phyloP scores from a whole-genome alignment of 164 flowering plant species.

The Platanus orientalis region DNA sequence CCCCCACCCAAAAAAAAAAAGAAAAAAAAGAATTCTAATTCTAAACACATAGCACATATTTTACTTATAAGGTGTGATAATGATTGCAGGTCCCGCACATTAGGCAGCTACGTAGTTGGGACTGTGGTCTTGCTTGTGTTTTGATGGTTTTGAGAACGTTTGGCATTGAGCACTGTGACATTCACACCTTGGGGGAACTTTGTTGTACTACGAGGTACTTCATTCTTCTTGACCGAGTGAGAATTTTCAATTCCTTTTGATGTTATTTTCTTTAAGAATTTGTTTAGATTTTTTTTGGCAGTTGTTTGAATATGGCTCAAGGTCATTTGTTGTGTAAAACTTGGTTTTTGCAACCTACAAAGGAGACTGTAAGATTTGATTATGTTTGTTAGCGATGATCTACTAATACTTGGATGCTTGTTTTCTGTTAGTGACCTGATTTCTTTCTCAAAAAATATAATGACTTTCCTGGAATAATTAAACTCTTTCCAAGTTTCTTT shows the following conservation, averaged over 20 bases:
- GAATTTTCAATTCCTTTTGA: not conserved
- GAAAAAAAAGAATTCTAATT: not conserved
- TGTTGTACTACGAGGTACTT: conserved; percentile 77
- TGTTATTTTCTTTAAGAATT: not conserved
- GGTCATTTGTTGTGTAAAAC: no score
- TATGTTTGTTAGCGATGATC: no score
- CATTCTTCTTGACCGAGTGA: not conserved
- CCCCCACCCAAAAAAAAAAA: no score
- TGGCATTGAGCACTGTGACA: conserved; percentile 45
- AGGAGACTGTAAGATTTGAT: no score
- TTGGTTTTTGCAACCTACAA: no score
- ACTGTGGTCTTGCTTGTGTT: conserved; percentile 97
- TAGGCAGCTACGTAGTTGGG: conserved; percentile 78
- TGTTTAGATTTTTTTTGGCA: not conserved
- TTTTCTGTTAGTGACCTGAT: no score
- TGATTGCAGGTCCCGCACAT: conserved; percentile 75
- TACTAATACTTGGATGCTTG: no score
- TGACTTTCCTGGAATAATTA: no score
- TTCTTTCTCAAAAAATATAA: no score
- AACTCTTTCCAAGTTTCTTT: no score
- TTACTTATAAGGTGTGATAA: not conserved
- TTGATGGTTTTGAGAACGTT: conserved; percentile 76
- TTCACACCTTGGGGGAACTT: conserved; percentile 50
- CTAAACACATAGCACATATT: not conserved
- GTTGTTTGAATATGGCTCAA: no score